Evolutionary conservation across 2,329 filamentous ascomycete genomes (phyloP).

Genomic region (Colletotrichum costaricense): DNA sequence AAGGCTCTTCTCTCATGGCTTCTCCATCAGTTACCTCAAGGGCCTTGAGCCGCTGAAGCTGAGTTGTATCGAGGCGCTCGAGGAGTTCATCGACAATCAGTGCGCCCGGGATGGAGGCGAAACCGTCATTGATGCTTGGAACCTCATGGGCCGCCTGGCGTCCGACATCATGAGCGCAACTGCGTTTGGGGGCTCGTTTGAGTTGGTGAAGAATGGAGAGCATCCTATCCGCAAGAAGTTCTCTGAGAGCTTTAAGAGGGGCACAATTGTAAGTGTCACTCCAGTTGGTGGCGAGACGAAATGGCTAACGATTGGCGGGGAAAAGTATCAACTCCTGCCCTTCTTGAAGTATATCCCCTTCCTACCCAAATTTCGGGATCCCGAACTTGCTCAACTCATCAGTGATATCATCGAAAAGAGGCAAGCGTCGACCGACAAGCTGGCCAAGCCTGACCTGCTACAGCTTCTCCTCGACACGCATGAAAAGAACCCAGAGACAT

Average conservation of each 20-base stretch:
- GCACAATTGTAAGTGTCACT: not conserved
- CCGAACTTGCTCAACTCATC: not conserved
- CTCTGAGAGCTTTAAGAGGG: not conserved
- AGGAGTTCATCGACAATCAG: not conserved
- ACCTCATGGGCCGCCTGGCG: not conserved
- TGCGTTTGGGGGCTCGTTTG: not conserved
- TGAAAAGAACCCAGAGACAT: not conserved
- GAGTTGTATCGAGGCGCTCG: not conserved
- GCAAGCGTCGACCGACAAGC: not conserved
- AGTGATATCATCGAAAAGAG: not conserved
- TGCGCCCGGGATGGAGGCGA: not conserved
- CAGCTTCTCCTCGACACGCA: not conserved
- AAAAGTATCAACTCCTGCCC: constrained; percentile 16
- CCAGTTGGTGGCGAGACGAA: not conserved
- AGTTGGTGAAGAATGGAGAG: not conserved
- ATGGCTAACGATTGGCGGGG: not conserved
- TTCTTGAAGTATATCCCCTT: constrained; percentile 13
- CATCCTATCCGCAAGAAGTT: not conserved
- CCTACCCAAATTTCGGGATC: not conserved
- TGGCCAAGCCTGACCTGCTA: not conserved
- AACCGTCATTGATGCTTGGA: not conserved
- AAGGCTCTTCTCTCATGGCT: not conserved
- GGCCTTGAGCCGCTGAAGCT: not conserved
- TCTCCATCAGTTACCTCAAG: not conserved
- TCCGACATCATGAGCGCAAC: not conserved